Percentiles rank a stretch among this genome's conserved stretches.
phyloP scores from a whole-genome alignment of 2,329 filamentous ascomycete genomes.

The Fusarium oligoseptatum region DNA sequence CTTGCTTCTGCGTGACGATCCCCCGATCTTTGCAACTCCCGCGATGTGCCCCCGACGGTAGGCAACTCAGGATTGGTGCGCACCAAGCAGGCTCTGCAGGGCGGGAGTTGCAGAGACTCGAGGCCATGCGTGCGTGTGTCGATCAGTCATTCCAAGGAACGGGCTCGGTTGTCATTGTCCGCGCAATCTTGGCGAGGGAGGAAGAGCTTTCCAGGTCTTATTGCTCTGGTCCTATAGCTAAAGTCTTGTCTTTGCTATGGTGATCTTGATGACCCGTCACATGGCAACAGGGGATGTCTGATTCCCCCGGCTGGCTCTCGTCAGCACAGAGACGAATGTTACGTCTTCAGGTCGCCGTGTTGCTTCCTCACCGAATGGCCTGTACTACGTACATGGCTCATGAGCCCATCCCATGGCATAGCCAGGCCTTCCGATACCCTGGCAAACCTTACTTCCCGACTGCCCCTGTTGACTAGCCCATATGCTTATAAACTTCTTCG shows the following conservation, averaged over 20 bases:
- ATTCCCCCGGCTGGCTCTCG: slow-evolving; percentile 8
- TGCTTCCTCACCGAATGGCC: slow-evolving; percentile 15
- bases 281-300: background rate
- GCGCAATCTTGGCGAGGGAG: background rate
- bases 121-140: slow-evolving; percentile 12
- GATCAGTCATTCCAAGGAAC: slow-evolving; percentile 27
- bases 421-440: slow-evolving; percentile 24
- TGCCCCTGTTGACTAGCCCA: slow-evolving; percentile 18
- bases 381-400: background rate
- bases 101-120: background rate
- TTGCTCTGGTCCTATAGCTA: background rate
- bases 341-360: slow-evolving; percentile 35
- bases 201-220: background rate
- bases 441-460: slow-evolving; percentile 30
- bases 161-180: slow-evolving; percentile 22
- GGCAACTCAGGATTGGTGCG: slow-evolving; percentile 28
- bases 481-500: slow-evolving; percentile 40
- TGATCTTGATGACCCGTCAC: background rate
- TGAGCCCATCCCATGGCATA: background rate
- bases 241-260: background rate
- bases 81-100: slow-evolving; percentile 10
- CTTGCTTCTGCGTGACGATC: slow-evolving; percentile 40
- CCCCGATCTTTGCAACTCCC: slow-evolving; percentile 44
- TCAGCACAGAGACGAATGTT: slow-evolving; percentile 33
- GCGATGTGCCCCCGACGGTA: slow-evolving; percentile 21